Evolutionary conservation across 2,329 filamentous ascomycete species (phyloP).

Genomic region (Botrytis tulipae): DNA sequence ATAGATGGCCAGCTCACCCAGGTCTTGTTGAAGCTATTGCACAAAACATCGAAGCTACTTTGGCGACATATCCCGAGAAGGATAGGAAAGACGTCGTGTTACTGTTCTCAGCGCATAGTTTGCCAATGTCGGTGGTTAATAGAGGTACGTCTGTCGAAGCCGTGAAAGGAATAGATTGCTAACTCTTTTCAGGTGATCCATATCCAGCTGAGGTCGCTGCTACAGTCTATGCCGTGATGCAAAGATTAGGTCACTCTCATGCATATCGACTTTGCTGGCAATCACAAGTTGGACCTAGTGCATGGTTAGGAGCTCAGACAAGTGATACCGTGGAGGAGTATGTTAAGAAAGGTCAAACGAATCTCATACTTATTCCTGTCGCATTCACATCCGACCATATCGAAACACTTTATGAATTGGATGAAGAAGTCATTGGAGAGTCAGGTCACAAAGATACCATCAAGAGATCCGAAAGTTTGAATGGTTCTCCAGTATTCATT

Average conservation of each 20-base stretch:
- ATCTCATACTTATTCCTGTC: constrained; percentile 88
- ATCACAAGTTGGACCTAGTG: constrained; percentile 91
- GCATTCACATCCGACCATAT: constrained; percentile 99
- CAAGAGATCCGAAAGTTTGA: constrained; percentile 88
- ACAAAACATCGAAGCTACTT: constrained; percentile 81
- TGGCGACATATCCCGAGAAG: constrained; percentile 81
- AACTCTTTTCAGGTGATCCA: constrained; percentile 64
- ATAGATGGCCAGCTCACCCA: constrained; percentile 90
- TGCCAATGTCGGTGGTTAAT: constrained; percentile 98
- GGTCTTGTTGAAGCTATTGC: constrained; percentile 92
- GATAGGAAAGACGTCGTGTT: constrained; percentile 77
- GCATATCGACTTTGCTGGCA: constrained; percentile 96
- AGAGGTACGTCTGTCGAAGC: constrained; percentile 55
- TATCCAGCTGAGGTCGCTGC: constrained; percentile 95
- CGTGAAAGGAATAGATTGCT: constrained; percentile 17
- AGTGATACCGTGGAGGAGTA: constrained; percentile 84
- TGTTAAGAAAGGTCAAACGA: constrained; percentile 85
- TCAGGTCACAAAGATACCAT: constrained; percentile 74
- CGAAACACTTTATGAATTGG: constrained; percentile 91
- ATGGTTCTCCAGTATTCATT: constrained; percentile 89
- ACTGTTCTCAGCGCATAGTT: constrained; percentile 90
- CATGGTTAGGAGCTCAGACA: constrained; percentile 95
- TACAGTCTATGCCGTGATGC: constrained; percentile 96
- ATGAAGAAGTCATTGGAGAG: constrained; percentile 92
- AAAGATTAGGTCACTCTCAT: constrained; percentile 81